These are phyloP conservation scores for Letharia lupina DNA, from an alignment of 495 filamentous ascomycete genomes.

Conservation along the genomic window DNA sequence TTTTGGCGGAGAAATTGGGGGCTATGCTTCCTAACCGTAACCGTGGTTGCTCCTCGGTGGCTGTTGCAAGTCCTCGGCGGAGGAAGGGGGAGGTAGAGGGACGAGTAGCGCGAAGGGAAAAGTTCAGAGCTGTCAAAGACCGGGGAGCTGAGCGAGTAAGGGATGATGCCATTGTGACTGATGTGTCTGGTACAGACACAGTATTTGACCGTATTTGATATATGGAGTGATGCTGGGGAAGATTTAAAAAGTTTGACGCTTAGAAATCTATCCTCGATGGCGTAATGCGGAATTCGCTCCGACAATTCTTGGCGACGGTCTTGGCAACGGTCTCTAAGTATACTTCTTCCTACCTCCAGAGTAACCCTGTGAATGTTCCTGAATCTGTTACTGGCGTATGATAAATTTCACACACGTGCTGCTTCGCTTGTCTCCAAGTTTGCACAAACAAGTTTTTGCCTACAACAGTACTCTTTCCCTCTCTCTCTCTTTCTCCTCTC, in stretches of 20 bases:
- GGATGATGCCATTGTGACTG: background rate
- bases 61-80: constrained; percentile 31
- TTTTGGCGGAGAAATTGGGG: constrained; percentile 58
- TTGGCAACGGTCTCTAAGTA: too few species aligned
- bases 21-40: constrained; percentile 52
- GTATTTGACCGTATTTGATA: background rate
- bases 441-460: too few species aligned
- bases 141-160: constrained; percentile 13
- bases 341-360: too few species aligned
- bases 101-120: background rate
- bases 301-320: background rate
- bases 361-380: too few species aligned
- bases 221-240: too few species aligned
- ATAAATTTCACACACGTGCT: too few species aligned
- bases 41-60: constrained; percentile 44
- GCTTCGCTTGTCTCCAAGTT: too few species aligned
- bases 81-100: constrained; percentile 26
- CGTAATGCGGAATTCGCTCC: background rate
- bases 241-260: background rate
- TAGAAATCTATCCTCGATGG: background rate
- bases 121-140: background rate
- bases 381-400: too few species aligned
- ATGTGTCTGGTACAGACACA: background rate
- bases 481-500: too few species aligned
- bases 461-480: too few species aligned